Evolutionary conservation across 352 stramenopile species (phyloP).

Genomic region (Globisporangium takayamanum): DNA sequence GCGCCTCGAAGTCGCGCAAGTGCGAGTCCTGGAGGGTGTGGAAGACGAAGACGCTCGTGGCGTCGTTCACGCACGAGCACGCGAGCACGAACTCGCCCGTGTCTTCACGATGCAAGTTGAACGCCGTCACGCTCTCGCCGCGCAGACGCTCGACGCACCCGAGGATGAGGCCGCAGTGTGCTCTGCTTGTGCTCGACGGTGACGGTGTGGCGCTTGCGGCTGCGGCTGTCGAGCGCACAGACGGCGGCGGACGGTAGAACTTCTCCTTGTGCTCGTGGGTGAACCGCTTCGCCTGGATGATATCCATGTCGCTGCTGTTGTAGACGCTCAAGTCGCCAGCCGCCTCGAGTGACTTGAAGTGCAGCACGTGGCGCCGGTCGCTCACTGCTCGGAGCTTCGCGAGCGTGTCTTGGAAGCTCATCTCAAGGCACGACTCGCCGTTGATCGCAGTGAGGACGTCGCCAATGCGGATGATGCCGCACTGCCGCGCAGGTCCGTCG

Average conservation of each 20-base stretch:
- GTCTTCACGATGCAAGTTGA: slow-evolving; percentile 80
- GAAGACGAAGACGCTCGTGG: slow-evolving; percentile 69
- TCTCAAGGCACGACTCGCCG: slow-evolving; percentile 57
- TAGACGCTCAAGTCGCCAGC: slow-evolving; percentile 63
- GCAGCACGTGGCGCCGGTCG: slow-evolving; percentile 40
- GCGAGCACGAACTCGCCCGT: slow-evolving; percentile 74
- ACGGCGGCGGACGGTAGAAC: slow-evolving; percentile 45
- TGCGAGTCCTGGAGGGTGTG: slow-evolving; percentile 79
- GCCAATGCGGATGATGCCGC: slow-evolving; percentile 52
- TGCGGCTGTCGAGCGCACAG: neutral
- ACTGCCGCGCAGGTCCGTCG: slow-evolving; percentile 47
- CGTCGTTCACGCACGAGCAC: slow-evolving; percentile 64
- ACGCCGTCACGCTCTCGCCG: slow-evolving; percentile 74
- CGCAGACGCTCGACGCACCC: slow-evolving; percentile 65
- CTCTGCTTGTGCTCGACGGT: too few species aligned
- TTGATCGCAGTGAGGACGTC: slow-evolving; percentile 77
- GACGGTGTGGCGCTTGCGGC: too few species aligned
- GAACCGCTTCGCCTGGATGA: slow-evolving; percentile 60
- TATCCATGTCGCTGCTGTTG: slow-evolving; percentile 40
- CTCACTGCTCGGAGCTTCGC: slow-evolving; percentile 36
- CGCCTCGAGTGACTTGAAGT: slow-evolving; percentile 70
- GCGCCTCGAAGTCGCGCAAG: slow-evolving; percentile 55
- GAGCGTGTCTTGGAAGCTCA: slow-evolving; percentile 56
- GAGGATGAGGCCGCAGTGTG: slow-evolving; percentile 32
- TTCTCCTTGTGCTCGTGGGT: slow-evolving; percentile 76